Evolutionary conservation across 139 green algal genomes (phyloP), one percentile per base, ranked within the genome.

Genomic region (Chlamydomonas applanata): DNA sequence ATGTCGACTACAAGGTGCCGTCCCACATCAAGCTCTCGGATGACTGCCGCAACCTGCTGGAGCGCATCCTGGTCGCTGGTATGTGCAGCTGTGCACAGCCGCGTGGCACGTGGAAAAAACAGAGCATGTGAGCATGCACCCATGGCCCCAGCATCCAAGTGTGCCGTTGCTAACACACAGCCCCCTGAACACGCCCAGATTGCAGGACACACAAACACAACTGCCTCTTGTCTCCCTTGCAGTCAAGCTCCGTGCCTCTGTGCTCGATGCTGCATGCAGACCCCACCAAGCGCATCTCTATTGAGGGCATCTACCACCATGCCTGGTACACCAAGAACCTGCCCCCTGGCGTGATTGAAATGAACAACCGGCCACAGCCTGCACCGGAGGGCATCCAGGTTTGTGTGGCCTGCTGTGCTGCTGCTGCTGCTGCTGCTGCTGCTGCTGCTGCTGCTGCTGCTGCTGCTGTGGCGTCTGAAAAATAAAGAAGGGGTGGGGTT

Each of bases 301-400:
- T 98, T 5, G 56, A 80, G 24, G 75, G 68, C 22, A 87, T 87
- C 72, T 84, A 85, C 59, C 75, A 72, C 71, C 73, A 87, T 73
- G 60, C 61, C 20, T 86, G 81, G 81, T 99, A 94, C 83, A 75
- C 81, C 53, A 94, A 92, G 73, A 93, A 97, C 77, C 89, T 98
- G 75, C 94, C 94, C n/a, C 88, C 87, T 17, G 89, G 93, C 11
- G 89, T 95, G 3, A 79, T 76, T 29, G 85, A 91, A 60, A 93
- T 96, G 45, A 85, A 85, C 66, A 69, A 85, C 73, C 67, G 77
- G 17, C 46, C 64, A 24, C 74, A 82, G 54, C 70, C 80, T 19
- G 60, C 62, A 22, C 77, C 80, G 16, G 71, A 83, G 11, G 83
- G 83, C 4, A 57, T 83, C 25, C 83, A 83, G 76, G 76, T 85